Evolutionary conservation across 306 rosid species (phyloP), one percentile per base, ranked within the genome.

Genomic region (Sicyos baderoa): DNA sequence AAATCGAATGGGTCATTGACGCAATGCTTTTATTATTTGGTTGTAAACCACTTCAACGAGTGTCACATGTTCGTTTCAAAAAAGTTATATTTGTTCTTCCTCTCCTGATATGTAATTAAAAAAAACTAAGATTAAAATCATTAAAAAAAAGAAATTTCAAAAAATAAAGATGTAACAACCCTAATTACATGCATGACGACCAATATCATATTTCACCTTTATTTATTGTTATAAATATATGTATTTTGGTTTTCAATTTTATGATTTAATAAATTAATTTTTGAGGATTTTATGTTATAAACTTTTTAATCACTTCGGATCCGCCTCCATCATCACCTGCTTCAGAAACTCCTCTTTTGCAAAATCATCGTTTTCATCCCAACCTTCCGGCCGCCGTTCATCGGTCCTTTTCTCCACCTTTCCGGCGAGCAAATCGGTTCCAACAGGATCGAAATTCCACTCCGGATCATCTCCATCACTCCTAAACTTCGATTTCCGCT

Each of bases 321-420:
- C 78, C 57, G 74, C 74, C 62, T 25, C 68, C 71, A 58, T 67
- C 49, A 58, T 64, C 67, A 35, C 75, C 58, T 53, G 59, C 65
- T 53, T 70, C 70, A 54, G 79, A 63, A 50, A 44, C 75, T 12
- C 68, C 37, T 12, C 47, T 11, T 44, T 51, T 12, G 58, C 78
- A 29, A 47, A 75, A 45, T 70, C 60, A 69, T 78, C 75, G 73
- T 19, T 76, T 76, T 11, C 64, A 70, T 56, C 35, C 57, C 68
- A 77, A 51, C 72, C 74, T 74, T 64, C 76, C 23, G 49, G 42
- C 23, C 35, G 32, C 35, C 58, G 27, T 69, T 62, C n/a, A 37
- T 27, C 68, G 17, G 35, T 15, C 64, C 23, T 5, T 64, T 3
- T 35, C 42, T 66, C 75, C 69, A 58, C 52, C 32, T 8, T 1